Evolutionary conservation across 2,329 filamentous ascomycete genomes (phyloP), one percentile per base, ranked within the genome.

Genomic region (Colletotrichum lupini): DNA sequence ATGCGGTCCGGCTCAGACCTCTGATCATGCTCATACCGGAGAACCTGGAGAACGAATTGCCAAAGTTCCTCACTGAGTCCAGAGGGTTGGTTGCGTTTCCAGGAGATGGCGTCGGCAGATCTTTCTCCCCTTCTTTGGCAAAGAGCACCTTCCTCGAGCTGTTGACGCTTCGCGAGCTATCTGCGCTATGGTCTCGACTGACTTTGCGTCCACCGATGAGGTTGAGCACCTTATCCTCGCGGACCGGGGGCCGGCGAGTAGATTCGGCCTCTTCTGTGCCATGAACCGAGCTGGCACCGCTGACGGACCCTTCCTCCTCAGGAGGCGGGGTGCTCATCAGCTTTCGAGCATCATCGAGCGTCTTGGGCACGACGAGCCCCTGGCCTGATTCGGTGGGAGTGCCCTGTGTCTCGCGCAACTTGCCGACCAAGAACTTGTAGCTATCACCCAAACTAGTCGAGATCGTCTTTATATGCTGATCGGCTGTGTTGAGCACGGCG

Each of bases 381-480:
- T 83, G 82, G 26, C 84, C 82, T 6, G 83, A 81, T 32, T 83
- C 82, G 2, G 82, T 80, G 14, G 79, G 77, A 77, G 83, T 78
- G 76, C 87, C 81, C 80, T 90, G 84, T 77, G 91, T 87, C 81
- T 98, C 95, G 74, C 93, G 94, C 24, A 98, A 87, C 76, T 95
- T 94, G 19, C 96, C 96, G 67, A 99, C 91, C 28, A 99, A 85
- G 80, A 98, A 97, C 73, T 95, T 97, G 84, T 98, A 97, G 80
- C 95, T 98, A 78, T 94, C 95, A 73, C 96, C 95, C 4, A 98
- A 86, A 60, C 95, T 97, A 79, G 90, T 95, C 75, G 96, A 94
- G 76, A 99, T 98, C 46, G 92, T 97, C 80, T 98, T 97, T 75
- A 98, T 87, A 1, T 95, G 90, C 80, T 98, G 95, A 79, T 99